These are phyloP conservation scores for Polytrichum commune DNA, from an alignment of 225 moss, liverwort and hornwort species.

Conservation along the genomic window DNA sequence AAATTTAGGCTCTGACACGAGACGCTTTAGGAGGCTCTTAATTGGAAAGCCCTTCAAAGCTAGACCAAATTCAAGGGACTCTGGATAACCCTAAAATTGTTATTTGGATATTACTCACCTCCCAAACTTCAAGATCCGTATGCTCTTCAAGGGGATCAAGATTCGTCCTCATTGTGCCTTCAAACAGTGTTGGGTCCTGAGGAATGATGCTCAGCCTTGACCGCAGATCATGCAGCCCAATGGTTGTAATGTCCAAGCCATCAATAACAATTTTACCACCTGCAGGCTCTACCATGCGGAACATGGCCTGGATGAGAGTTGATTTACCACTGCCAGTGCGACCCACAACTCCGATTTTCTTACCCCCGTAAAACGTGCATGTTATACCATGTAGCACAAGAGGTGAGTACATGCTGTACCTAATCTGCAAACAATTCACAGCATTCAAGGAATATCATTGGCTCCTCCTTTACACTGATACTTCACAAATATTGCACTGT, in stretches of 20 bases:
- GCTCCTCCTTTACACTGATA: no score
- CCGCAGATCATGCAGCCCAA: constrained; percentile 79
- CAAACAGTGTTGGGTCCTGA: constrained; percentile 87
- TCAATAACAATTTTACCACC: constrained; percentile 74
- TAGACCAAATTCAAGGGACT: no score
- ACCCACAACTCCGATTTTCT: constrained; percentile 78
- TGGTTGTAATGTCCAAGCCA: constrained; percentile 61
- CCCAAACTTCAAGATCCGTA: constrained; percentile 71
- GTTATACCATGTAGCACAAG: constrained; percentile 74
- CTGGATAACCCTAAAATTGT: no score
- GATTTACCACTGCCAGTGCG: constrained; percentile 82
- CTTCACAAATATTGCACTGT: no score
- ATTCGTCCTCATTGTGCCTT: constrained; percentile 75
- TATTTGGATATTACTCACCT: constrained; percentile 35
- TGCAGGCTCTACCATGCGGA: constrained; percentile 74
- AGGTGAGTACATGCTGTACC: constrained; percentile 52
- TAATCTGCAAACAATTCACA: constrained; percentile 36
- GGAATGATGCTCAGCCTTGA: constrained; percentile 77
- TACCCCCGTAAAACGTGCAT: constrained; percentile 65
- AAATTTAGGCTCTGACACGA: no score
- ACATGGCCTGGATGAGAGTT: constrained; percentile 78
- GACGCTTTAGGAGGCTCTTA: no score
- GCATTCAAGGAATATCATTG: no score
- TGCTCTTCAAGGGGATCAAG: constrained; percentile 78
- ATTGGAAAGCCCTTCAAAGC: no score